phyloP scores from a whole-genome alignment of 2,329 filamentous ascomycete genomes.

The Diplodia mutila region DNA sequence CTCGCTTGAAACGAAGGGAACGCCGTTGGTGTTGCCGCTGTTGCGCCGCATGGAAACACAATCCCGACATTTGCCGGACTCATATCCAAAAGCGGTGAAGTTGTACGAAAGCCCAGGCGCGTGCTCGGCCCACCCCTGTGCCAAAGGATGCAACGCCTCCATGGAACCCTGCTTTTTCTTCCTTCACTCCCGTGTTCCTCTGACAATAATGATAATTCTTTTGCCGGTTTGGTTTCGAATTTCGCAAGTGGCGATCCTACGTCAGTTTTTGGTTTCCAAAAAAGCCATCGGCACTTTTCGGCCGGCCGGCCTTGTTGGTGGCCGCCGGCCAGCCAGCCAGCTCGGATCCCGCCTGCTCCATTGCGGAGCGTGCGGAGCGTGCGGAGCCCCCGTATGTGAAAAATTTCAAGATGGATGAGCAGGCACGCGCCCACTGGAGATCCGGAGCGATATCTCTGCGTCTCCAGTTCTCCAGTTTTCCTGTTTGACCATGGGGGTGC shows the following conservation, averaged over 20 bases:
- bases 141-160: slow-evolving; percentile 9
- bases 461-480: slow-evolving; percentile 16
- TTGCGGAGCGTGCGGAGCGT: too few relatives aligned
- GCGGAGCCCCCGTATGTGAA: neutral
- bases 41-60: slow-evolving; percentile 15
- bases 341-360: neutral
- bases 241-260: slow-evolving; percentile 2
- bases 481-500: slow-evolving; percentile 16
- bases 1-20: neutral
- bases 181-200: neutral
- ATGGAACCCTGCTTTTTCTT: slow-evolving; percentile 12
- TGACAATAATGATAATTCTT: neutral
- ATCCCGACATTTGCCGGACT: slow-evolving; percentile 11
- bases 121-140: neutral
- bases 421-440: slow-evolving; percentile 11
- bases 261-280: neutral
- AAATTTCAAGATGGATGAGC: slow-evolving; percentile 6
- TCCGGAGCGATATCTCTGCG: neutral
- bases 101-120: slow-evolving; percentile 17
- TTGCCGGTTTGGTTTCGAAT: neutral
- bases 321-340: neutral
- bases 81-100: slow-evolving; percentile 19
- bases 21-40: slow-evolving; percentile 7
- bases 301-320: neutral
- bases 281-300: neutral